Percentiles rank a stretch among this genome's conserved stretches.
Evolutionary conservation across 306 rosid genomes (phyloP).

Genomic region (Trifolium pratense): DNA sequence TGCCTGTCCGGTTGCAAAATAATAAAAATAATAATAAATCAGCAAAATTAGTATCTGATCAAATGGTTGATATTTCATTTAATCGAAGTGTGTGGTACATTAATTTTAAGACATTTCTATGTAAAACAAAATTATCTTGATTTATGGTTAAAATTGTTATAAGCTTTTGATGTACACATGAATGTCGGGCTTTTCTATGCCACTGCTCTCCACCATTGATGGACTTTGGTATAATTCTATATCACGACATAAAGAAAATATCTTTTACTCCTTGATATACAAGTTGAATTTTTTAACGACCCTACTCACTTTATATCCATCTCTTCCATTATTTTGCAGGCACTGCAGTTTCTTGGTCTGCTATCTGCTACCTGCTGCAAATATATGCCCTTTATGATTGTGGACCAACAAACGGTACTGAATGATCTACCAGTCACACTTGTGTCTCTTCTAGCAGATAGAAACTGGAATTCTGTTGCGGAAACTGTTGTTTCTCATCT

Average conservation of each 20-base stretch:
- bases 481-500: constrained; percentile 63
- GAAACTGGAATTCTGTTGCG: constrained; percentile 61
- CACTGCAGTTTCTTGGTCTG: constrained; percentile 72
- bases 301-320: constrained; percentile 23
- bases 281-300: constrained; percentile 23
- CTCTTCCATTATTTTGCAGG: constrained; percentile 54
- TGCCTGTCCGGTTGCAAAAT: constrained; percentile 16
- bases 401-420: constrained; percentile 65
- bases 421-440: constrained; percentile 82
- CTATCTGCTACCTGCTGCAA: constrained; percentile 82
- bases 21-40: neutral
- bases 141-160: constrained; percentile 2
- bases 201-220: constrained; percentile 26
- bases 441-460: constrained; percentile 65
- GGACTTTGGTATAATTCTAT: constrained; percentile 8
- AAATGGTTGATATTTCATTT: neutral
- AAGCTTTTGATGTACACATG: neutral
- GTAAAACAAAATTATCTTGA: constrained; percentile 19
- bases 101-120: constrained; percentile 21
- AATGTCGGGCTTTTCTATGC: neutral
- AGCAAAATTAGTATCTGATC: constrained; percentile 4
- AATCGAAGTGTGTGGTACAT: constrained; percentile 1
- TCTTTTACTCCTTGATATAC: constrained; percentile 9
- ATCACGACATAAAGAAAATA: constrained; percentile 1
- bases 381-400: constrained; percentile 80